Evolutionary conservation across 495 filamentous ascomycete genomes (phyloP).

Genomic region (Paragyromitra xinjiangensis): DNA sequence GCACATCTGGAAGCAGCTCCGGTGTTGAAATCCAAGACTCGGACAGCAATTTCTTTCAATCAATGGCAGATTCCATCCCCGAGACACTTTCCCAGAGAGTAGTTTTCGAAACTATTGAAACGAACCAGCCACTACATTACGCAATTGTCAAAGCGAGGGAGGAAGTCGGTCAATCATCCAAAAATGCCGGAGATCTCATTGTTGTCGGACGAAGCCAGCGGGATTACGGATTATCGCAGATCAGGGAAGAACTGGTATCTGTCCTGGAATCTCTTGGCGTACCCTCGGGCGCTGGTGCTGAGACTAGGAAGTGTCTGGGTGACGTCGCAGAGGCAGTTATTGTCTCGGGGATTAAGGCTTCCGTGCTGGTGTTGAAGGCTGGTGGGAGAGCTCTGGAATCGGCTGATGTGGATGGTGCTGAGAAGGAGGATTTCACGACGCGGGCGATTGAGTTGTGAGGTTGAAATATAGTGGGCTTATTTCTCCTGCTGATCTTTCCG

Average conservation of each 20-base stretch:
- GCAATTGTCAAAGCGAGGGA: constrained; percentile 63
- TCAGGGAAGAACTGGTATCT: constrained; percentile 55
- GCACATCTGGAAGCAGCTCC: constrained; percentile 2
- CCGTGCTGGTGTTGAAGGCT: constrained; percentile 82
- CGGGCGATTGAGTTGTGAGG: background rate
- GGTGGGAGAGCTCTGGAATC: constrained; percentile 56
- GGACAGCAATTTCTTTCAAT: constrained; percentile 71
- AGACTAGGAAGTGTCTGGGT: constrained; percentile 72
- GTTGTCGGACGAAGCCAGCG: constrained; percentile 71
- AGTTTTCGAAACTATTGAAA: constrained; percentile 62
- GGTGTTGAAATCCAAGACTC: constrained; percentile 44
- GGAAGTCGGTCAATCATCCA: constrained; percentile 68
- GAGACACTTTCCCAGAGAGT: constrained; percentile 68
- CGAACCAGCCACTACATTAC: constrained; percentile 56
- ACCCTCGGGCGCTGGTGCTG: constrained; percentile 59
- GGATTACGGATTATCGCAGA: constrained; percentile 38
- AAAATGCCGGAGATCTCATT: constrained; percentile 81
- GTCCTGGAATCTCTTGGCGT: constrained; percentile 46
- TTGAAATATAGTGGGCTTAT: background rate
- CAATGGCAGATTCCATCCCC: constrained; percentile 70
- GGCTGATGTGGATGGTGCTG: background rate
- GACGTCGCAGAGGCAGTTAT: constrained; percentile 71
- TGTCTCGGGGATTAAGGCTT: constrained; percentile 69
- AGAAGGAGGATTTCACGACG: background rate
- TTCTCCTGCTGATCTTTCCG: background rate